These are phyloP conservation scores for Rhynchosporium graminicola DNA, from an alignment of 2,329 filamentous ascomycete species.

Conservation along the genomic window DNA sequence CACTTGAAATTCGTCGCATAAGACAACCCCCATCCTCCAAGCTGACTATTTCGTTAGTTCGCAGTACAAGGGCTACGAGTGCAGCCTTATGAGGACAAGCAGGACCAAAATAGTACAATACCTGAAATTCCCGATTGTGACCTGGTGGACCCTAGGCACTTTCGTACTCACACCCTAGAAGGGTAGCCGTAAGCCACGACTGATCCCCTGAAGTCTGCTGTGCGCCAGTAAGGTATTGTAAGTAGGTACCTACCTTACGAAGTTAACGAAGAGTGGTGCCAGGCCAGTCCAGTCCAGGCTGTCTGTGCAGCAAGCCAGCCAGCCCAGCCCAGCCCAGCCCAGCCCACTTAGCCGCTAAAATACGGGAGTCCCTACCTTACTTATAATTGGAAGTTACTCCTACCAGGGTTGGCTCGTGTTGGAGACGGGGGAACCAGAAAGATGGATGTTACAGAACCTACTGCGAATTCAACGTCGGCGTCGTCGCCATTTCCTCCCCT, in stretches of 20 bases:
- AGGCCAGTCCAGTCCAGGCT: neutral
- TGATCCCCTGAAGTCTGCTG: too few relatives aligned
- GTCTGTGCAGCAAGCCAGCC: neutral
- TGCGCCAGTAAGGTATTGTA: too few relatives aligned
- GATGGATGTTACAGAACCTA: conserved; percentile 18
- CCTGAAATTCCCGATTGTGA: neutral
- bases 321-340: too few relatives aligned
- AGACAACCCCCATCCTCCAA: too few relatives aligned
- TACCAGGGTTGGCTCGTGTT: conserved; percentile 12
- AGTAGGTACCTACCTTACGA: too few relatives aligned
- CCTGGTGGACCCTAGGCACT: too few relatives aligned
- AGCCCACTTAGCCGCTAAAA: neutral
- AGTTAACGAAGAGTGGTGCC: neutral
- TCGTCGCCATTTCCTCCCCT: conserved; percentile 13
- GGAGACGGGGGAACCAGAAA: conserved; percentile 1
- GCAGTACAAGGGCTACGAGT: neutral
- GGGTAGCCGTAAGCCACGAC: too few relatives aligned
- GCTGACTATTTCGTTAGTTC: too few relatives aligned
- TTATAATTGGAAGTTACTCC: neutral
- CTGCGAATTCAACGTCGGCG: conserved; percentile 10
- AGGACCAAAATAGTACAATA: neutral
- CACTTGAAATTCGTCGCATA: too few relatives aligned
- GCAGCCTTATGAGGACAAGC: neutral
- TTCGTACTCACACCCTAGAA: too few relatives aligned
- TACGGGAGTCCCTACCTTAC: too few relatives aligned